Conservation (phyloP, 208 protist species). For the Porcisia hertigi region DNA sequence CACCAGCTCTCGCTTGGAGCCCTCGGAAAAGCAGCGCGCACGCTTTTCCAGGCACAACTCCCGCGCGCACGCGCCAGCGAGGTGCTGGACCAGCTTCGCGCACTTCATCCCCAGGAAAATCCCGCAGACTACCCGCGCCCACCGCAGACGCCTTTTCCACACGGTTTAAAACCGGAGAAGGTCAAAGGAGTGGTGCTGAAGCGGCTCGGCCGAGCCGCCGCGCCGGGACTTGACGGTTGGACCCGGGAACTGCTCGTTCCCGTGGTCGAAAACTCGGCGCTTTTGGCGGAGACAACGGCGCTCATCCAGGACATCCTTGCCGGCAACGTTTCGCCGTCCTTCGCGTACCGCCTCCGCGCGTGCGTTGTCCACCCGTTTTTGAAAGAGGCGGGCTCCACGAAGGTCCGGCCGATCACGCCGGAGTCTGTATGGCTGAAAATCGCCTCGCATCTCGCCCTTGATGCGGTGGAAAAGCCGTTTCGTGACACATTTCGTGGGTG, state of each 20-base stretch:
- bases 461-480: constrained; percentile 1
- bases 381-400: constrained; percentile 15
- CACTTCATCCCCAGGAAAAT: constrained; percentile 15
- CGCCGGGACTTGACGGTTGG: constrained; percentile 34
- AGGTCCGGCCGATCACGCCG: constrained; percentile 38
- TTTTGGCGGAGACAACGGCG: constrained; percentile 19
- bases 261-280: constrained; percentile 10
- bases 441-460: constrained; percentile 25
- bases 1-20: constrained; percentile 16
- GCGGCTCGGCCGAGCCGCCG: constrained; percentile 15
- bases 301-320: constrained; percentile 27
- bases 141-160: neutral
- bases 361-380: constrained; percentile 23
- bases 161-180: constrained; percentile 6
- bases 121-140: neutral
- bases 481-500: neutral
- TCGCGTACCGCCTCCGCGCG: constrained; percentile 24
- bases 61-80: neutral
- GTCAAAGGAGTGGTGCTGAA: constrained; percentile 8
- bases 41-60: constrained; percentile 11
- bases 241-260: constrained; percentile 28
- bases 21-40: constrained; percentile 18
- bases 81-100: neutral
- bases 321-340: constrained; percentile 14
- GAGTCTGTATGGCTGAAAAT: constrained; percentile 31